Conservation (phyloP, 2,329 filamentous ascomycete genomes). For the Colletotrichum spinosum region DNA sequence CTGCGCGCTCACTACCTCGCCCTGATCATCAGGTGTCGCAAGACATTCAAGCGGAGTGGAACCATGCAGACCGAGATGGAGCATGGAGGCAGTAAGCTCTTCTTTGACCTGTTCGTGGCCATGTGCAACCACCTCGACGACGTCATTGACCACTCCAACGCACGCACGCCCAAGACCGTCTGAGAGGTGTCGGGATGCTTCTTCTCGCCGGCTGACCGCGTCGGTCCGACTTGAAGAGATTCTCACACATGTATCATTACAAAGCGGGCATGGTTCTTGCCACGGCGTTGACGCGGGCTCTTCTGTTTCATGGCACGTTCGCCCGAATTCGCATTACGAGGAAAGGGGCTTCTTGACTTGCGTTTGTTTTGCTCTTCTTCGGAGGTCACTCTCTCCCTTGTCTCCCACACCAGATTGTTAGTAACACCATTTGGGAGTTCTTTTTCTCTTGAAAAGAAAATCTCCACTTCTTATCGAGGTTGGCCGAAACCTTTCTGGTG, state of each 20-base stretch:
- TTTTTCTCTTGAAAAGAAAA: constrained; percentile 42
- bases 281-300: constrained; percentile 32
- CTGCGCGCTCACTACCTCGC: constrained; percentile 97
- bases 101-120: constrained; percentile 98
- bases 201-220: constrained; percentile 10
- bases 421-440: constrained; percentile 57
- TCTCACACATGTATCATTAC: constrained; percentile 31
- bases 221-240: constrained; percentile 10
- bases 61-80: constrained; percentile 99
- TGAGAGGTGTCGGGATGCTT: constrained; percentile 44
- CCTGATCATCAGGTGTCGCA: constrained; percentile 95
- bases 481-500: constrained; percentile 61
- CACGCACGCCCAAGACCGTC: constrained; percentile 68
- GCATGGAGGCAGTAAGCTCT: constrained; percentile 87
- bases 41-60: constrained; percentile 97
- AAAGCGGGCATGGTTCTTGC: constrained; percentile 34
- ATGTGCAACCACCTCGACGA: constrained; percentile 99
- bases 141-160: constrained; percentile 86
- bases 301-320: constrained; percentile 31
- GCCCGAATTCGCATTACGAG: constrained; percentile 27
- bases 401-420: constrained; percentile 64
- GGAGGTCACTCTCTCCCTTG: constrained; percentile 46
- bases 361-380: constrained; percentile 40
- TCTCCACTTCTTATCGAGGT: constrained; percentile 64
- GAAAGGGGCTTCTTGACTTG: constrained; percentile 31